A percentile compares a stretch with the other conserved stretches of the same genome.
These are phyloP conservation scores for Aspergillus niger DNA, from an alignment of 2,329 filamentous ascomycete species.

Conservation along the genomic window DNA sequence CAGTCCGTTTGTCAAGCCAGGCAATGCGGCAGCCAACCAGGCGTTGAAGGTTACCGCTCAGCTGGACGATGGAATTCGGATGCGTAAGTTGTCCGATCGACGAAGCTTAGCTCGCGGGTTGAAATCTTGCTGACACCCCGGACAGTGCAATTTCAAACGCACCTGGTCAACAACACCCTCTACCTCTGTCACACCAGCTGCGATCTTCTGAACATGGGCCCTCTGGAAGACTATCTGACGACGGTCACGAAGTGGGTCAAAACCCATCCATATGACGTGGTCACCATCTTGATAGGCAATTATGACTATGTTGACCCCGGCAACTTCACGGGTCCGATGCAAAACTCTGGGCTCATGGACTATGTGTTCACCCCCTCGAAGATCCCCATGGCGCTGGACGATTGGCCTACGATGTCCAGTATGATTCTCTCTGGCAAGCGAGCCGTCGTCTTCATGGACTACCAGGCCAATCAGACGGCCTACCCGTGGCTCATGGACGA, in stretches of 20 bases:
- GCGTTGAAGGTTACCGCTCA: conserved; percentile 66
- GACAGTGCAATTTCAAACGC: conserved; percentile 62
- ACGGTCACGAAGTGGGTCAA: conserved; percentile 73
- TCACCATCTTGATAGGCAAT: conserved; percentile 85
- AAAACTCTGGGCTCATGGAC: conserved; percentile 69
- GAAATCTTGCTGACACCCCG: background rate
- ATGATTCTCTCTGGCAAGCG: conserved; percentile 73
- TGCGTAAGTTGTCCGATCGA: conserved; percentile 46
- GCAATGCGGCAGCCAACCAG: conserved; percentile 78
- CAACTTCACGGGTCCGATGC: conserved; percentile 68
- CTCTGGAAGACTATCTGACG: conserved; percentile 71
- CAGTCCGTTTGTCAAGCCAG: conserved; percentile 70
- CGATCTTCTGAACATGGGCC: conserved; percentile 76
- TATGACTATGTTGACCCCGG: conserved; percentile 69
- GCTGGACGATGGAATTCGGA: conserved; percentile 71
- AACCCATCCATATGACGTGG: conserved; percentile 78
- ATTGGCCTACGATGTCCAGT: conserved; percentile 81
- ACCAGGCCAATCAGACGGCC: conserved; percentile 73
- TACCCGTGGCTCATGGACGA: conserved; percentile 86
- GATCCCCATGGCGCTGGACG: conserved; percentile 68
- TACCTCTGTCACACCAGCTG: conserved; percentile 88
- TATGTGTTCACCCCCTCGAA: conserved; percentile 74
- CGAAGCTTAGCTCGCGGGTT: background rate
- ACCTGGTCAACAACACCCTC: conserved; percentile 58
- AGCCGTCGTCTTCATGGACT: conserved; percentile 81